These are phyloP conservation scores for Helotiales sp. DNA, from an alignment of 2,329 filamentous ascomycete species.

Conservation along the genomic window DNA sequence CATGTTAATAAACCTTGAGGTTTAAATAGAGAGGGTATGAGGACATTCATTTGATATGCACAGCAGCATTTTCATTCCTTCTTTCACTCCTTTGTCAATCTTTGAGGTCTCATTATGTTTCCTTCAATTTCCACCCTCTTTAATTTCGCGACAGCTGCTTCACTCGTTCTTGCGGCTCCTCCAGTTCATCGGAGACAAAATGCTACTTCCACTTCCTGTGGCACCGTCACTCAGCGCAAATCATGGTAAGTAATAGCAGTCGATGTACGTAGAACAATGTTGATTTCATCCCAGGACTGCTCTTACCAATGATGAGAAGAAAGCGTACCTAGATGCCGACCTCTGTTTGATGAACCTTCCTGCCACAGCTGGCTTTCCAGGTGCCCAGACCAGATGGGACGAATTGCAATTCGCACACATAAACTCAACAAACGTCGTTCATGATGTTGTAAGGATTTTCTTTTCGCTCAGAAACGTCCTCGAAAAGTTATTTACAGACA, in stretches of 20 bases:
- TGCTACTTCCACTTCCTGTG: not conserved
- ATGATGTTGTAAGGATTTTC: not conserved
- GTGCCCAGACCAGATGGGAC: not conserved
- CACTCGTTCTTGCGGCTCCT: not conserved
- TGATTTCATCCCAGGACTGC: not conserved
- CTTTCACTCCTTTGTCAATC: not conserved
- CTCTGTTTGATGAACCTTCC: not conserved
- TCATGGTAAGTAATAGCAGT: not conserved
- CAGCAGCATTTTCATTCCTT: not conserved
- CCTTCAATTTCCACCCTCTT: not conserved
- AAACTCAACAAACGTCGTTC: not conserved
- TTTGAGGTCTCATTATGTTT: not conserved
- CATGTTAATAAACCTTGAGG: not conserved
- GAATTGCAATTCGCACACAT: slow-evolving; percentile 2
- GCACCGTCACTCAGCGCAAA: not conserved
- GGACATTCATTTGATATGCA: not conserved
- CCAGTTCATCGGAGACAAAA: not conserved
- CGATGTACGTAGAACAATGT: not conserved
- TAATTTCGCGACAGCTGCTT: not conserved
- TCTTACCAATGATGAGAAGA: slow-evolving; percentile 1
- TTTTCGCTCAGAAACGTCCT: not conserved
- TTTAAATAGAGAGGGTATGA: not conserved
- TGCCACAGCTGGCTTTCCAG: not conserved
- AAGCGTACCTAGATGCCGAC: not conserved
- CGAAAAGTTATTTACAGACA: not conserved